Conservation (phyloP, 2,329 filamentous ascomycete genomes). For the Cytospora mali region DNA sequence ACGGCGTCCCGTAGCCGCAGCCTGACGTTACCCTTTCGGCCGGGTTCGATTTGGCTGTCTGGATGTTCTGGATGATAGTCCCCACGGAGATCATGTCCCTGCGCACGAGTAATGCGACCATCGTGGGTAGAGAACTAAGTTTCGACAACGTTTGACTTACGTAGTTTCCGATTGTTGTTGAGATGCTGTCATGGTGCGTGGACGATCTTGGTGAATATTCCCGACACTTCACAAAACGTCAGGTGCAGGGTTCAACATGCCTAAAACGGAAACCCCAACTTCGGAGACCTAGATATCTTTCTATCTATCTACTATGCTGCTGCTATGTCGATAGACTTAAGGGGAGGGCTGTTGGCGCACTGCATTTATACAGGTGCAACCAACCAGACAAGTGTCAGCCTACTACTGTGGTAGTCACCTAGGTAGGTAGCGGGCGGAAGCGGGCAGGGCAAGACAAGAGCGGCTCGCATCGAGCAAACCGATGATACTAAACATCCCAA, state of each 20-base stretch:
- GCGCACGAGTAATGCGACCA: conserved; percentile 20
- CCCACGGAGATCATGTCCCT: not conserved
- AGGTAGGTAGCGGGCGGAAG: not conserved
- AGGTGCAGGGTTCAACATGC: not conserved
- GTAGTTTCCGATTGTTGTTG: not conserved
- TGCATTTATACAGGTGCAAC: not conserved
- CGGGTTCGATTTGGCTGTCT: too few species aligned
- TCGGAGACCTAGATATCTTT: not conserved
- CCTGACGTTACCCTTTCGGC: not conserved
- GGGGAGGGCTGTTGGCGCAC: not conserved
- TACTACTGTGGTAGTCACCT: not conserved
- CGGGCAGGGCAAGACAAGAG: not conserved
- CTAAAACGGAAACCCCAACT: conserved; percentile 17
- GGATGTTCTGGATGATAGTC: not conserved
- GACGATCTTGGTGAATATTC: not conserved
- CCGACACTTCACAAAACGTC: not conserved
- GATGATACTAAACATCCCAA: not conserved
- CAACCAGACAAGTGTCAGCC: not conserved
- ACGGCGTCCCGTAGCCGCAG: not conserved
- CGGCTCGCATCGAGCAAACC: not conserved
- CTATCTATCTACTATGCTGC: too few species aligned
- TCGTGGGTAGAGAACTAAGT: not conserved
- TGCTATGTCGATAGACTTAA: too few species aligned
- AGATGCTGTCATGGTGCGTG: conserved; percentile 3
- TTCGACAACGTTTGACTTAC: not conserved